A percentile compares a stretch with the other conserved stretches of the same genome.
phyloP scores from a whole-genome alignment of 768 basidiomycete species.

The Suillus variegatus region DNA sequence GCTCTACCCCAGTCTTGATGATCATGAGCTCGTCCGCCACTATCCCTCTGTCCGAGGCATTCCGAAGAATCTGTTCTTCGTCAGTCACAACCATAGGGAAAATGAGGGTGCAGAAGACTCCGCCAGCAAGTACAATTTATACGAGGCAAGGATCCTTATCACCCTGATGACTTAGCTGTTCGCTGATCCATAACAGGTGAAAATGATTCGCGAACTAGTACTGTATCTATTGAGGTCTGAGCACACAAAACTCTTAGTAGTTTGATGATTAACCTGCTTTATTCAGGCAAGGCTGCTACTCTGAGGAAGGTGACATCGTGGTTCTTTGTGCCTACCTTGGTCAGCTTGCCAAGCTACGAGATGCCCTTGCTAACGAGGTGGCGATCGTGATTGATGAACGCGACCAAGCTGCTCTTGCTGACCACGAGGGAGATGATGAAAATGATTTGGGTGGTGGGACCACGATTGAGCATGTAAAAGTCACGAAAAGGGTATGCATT shows the following conservation, averaged over 20 bases:
- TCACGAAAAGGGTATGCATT: conserved; percentile 52
- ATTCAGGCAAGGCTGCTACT: conserved; percentile 49
- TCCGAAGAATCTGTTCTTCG: conserved; percentile 64
- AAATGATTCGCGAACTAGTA: conserved; percentile 55
- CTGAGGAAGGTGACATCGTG: conserved; percentile 49
- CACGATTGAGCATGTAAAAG: conserved; percentile 47
- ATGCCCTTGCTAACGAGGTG: conserved; percentile 46
- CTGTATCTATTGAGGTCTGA: conserved; percentile 47
- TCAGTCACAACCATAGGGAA: conserved; percentile 63
- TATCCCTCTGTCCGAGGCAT: conserved; percentile 66
- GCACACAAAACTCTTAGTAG: neutral
- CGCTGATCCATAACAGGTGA: conserved; percentile 27
- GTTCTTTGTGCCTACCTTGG: conserved; percentile 57
- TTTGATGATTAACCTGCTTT: neutral
- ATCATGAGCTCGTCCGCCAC: conserved; percentile 49
- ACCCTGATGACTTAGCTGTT: conserved; percentile 23
- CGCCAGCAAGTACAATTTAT: conserved; percentile 63
- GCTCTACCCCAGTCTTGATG: conserved; percentile 61
- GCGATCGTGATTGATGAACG: conserved; percentile 69
- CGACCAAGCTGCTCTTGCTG: conserved; percentile 61
- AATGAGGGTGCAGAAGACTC: conserved; percentile 62
- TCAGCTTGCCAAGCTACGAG: conserved; percentile 47
- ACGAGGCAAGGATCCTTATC: conserved; percentile 63
- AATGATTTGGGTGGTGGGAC: conserved; percentile 18
- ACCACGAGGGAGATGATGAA: conserved; percentile 43